Evolutionary conservation across 2,329 filamentous ascomycete species (phyloP).

Genomic region (Hymenoscyphus scutula): DNA sequence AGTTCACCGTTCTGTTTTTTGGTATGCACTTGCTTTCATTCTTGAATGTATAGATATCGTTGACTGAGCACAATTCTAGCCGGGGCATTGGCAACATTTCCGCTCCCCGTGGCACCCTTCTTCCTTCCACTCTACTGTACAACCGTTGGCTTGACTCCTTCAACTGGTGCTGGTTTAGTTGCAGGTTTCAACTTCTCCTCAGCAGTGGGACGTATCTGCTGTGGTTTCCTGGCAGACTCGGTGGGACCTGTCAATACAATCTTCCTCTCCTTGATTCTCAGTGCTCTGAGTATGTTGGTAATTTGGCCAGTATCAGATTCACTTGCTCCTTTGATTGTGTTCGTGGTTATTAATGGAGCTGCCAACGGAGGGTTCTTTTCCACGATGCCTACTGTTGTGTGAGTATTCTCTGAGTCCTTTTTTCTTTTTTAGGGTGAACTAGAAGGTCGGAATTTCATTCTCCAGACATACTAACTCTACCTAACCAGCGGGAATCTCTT

Average conservation of each 20-base stretch:
- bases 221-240: conserved; percentile 52
- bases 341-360: conserved; percentile 58
- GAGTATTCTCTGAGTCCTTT: no score
- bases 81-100: conserved; percentile 56
- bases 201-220: conserved; percentile 54
- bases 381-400: conserved; percentile 62
- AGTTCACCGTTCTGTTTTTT: conserved; percentile 52
- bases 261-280: conserved; percentile 49
- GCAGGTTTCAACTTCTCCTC: conserved; percentile 62
- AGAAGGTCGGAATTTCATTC: no score
- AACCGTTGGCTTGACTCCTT: conserved; percentile 53
- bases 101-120: conserved; percentile 59
- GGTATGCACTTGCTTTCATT: conserved; percentile 29
- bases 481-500: conserved; percentile 57
- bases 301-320: conserved; percentile 59
- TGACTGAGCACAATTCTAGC: conserved; percentile 29
- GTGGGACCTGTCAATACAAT: conserved; percentile 57
- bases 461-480: no score
- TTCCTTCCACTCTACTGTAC: conserved; percentile 57
- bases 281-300: conserved; percentile 56
- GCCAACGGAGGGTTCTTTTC: conserved; percentile 64
- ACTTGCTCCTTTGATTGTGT: conserved; percentile 52
- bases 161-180: conserved; percentile 54
- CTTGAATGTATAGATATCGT: not conserved
- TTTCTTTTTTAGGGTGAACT: no score